Percentiles rank a stretch among this genome's conserved stretches.
phyloP scores from a whole-genome alignment of 2,329 filamentous ascomycete species.

The Exophiala spinifera region DNA sequence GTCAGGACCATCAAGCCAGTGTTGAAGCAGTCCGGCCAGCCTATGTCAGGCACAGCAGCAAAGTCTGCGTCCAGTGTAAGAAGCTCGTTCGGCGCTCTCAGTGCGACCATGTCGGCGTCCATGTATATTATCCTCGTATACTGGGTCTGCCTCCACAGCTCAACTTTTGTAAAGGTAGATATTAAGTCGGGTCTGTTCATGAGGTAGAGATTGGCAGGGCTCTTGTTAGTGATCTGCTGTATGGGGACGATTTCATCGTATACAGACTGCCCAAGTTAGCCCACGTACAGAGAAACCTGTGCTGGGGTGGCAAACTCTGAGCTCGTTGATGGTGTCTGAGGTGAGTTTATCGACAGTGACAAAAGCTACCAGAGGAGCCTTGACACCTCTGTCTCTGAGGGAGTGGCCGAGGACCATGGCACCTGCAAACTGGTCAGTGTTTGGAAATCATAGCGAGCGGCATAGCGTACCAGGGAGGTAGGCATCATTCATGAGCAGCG shows the following conservation, averaged over 20 bases:
- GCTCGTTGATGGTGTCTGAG: conserved; percentile 69
- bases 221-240: conserved; percentile 70
- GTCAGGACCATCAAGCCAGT: conserved; percentile 92
- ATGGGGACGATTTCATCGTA: conserved; percentile 90
- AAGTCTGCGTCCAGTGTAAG: conserved; percentile 64
- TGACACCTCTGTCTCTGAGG: conserved; percentile 81
- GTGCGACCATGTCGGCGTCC: conserved; percentile 88
- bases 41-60: conserved; percentile 84
- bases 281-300: conserved; percentile 18
- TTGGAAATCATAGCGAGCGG: conserved; percentile 19
- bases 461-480: conserved; percentile 79
- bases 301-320: conserved; percentile 58
- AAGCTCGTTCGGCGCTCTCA: conserved; percentile 88
- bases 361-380: conserved; percentile 79
- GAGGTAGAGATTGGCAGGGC: conserved; percentile 77
- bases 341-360: conserved; percentile 79
- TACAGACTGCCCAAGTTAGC: conserved; percentile 56
- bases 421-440: conserved; percentile 54
- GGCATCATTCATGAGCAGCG: conserved; percentile 79
- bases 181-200: conserved; percentile 90
- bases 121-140: conserved; percentile 92
- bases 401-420: conserved; percentile 93
- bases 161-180: conserved; percentile 94
- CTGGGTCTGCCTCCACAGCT: conserved; percentile 85
- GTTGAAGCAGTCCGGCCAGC: conserved; percentile 98